Evolutionary conservation across 2,329 filamentous ascomycete genomes (phyloP).

Genomic region (Anisogramma anomala): DNA sequence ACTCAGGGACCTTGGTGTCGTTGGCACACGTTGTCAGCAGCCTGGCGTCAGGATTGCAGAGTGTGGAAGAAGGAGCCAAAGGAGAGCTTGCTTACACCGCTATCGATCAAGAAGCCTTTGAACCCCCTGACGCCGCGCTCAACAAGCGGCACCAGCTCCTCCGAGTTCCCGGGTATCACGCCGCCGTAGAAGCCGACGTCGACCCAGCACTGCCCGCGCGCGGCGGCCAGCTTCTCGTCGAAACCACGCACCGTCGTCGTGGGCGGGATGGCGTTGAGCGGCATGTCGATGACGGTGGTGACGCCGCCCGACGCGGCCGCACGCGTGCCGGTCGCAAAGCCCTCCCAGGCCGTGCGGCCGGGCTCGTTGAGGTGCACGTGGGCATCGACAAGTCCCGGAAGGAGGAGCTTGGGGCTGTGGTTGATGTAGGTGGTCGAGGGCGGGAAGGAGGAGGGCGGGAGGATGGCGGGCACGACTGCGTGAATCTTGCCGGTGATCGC

Average conservation of each 20-base stretch:
- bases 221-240: slow-evolving; percentile 74
- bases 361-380: slow-evolving; percentile 98
- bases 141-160: slow-evolving; percentile 68
- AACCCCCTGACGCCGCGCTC: slow-evolving; percentile 83
- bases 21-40: slow-evolving; percentile 8
- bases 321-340: slow-evolving; percentile 87
- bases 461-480: slow-evolving; percentile 58
- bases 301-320: slow-evolving; percentile 93
- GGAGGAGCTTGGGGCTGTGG: slow-evolving; percentile 71
- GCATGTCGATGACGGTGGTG: slow-evolving; percentile 96
- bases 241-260: slow-evolving; percentile 81
- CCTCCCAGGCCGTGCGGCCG: slow-evolving; percentile 95
- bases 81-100: slow-evolving; percentile 59
- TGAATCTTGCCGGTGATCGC: slow-evolving; percentile 72
- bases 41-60: background rate
- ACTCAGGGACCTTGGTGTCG: slow-evolving; percentile 69
- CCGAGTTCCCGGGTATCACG: slow-evolving; percentile 77
- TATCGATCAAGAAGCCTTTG: slow-evolving; percentile 96
- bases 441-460: slow-evolving; percentile 68
- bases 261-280: slow-evolving; percentile 89
- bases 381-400: slow-evolving; percentile 89
- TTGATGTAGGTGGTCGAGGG: slow-evolving; percentile 62
- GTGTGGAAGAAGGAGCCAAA: background rate
- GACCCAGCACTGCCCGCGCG: slow-evolving; percentile 85
- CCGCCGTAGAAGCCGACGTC: slow-evolving; percentile 98